Evolutionary conservation across 2,329 filamentous ascomycete species (phyloP), one percentile per base, ranked within the genome.

Genomic region (Paecilomyces variotii): DNA sequence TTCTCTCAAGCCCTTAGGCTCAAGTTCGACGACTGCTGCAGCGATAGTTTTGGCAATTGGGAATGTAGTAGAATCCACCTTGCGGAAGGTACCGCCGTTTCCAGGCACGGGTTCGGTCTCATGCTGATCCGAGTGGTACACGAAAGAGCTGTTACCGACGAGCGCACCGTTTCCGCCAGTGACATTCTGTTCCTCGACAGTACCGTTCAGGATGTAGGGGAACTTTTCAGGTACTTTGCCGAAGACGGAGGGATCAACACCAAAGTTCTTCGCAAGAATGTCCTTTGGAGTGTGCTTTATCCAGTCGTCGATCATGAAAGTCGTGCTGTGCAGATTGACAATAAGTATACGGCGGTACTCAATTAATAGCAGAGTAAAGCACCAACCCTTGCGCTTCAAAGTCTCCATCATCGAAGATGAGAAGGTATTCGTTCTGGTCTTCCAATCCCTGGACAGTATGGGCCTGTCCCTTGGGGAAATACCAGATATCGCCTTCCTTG

Each of bases 251-350:
- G 79, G 77, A 54, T 83, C 77, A 24, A 89, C 79, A 25, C 84
- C 84, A 62, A 89, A 88, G 75, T 88, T 89, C 74, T 87, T 88
- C 35, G 86, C 85, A 0, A 89, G 75, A 52, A 89, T 78, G 0
- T 77, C 74, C 57, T 81, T 82, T 0, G 87, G 86, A 0, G 86
- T 89, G 67, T 88, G 86, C 0, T 81, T 75, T 35, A 89, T 78
- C 86, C 86, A 89, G 73, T 89, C 86, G 62, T 86, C 85, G 26
- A 89, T 78, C 74, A 85, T 87, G 77, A 89, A 89, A 0, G 87
- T 88, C 0, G 84, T 87, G n/a, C 83, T 83, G 19, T 19, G 35
- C 14, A 6, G 11, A 32, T 28, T 27, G 28, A 49, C 34, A 27
- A 26, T 60, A 4, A 32, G 30, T 25, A 35, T 54, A 25, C 24